Base-by-base conservation (phyloP, 2,329 filamentous ascomycete genomes). In the Colletotrichum camelliae region DNA sequence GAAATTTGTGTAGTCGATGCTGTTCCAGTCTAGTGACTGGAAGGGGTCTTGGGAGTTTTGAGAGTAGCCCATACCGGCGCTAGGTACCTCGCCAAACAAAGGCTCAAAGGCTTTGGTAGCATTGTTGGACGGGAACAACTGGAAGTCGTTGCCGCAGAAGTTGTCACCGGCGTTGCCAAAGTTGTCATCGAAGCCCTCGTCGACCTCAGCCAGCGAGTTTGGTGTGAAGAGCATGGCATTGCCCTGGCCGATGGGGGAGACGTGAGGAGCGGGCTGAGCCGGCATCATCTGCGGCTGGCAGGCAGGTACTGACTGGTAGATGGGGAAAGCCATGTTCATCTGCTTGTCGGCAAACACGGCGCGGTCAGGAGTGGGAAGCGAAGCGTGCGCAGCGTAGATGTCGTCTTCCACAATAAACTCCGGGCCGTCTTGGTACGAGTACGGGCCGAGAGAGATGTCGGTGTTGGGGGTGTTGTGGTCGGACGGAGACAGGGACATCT, bases 171-270 rank as follows among this genome's bases (percentile, higher is more conserved):
- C 85, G 37, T 85, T 84, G 33, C 81, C 80, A 5, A 85, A 81
- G 43, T 85, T 86, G 35, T 93, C 92, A 55, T 91, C 90, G 79
- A 92, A 94, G 52, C 89, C 90, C 80, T 95, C 93, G 76, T 95
- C 93, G 31, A 92, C 87, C 29, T 91, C 89, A 21, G 87, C 86
- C 75, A 92, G 83, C 0, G 92, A 93, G 57, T 89, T 88, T 64
- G 94, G 92, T 12, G 93, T 94, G 84, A 89, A 94, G 37, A 95
- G 88, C 86, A 94, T 94, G 2, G 92, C 86, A 75, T 93, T 92
- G 43, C 90, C 89, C 79, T 95, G 93, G 7, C 92, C 94, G 70
- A 89, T 88, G 10, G 93, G 93, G 5, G 94, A 95, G 77, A 95
- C 89, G 76, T 94, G 93, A 31, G 88, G 85, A 37, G 85, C 83